phyloP scores from a whole-genome alignment of 768 basidiomycete species.

The Lentinula boryana region DNA sequence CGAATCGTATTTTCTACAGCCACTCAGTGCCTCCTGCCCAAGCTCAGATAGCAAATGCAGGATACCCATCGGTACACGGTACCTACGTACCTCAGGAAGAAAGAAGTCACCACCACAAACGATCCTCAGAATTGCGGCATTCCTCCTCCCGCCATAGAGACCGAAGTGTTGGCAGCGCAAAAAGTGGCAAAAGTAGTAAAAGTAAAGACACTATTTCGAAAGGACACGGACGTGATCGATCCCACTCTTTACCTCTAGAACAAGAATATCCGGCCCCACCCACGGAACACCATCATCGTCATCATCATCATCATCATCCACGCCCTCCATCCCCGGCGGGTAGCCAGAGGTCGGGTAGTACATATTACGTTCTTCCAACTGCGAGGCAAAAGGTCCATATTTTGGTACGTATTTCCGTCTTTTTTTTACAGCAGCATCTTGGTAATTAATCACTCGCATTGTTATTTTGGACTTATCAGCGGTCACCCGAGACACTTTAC shows the following conservation, averaged over 20 bases:
- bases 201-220: slow-evolving; percentile 12
- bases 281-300: background rate
- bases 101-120: slow-evolving; percentile 18
- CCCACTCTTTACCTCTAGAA: slow-evolving; percentile 17
- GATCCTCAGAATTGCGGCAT: slow-evolving; percentile 12
- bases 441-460: slow-evolving; percentile 17
- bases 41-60: slow-evolving; percentile 31
- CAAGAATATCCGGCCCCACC: slow-evolving; percentile 8
- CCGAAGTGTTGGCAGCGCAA: slow-evolving; percentile 22
- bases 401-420: slow-evolving; percentile 48
- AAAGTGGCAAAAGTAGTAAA: slow-evolving; percentile 12
- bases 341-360: slow-evolving; percentile 58
- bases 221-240: slow-evolving; percentile 20
- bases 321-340: slow-evolving; percentile 29
- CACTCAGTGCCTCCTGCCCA: slow-evolving; percentile 46
- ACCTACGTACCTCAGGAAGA: slow-evolving; percentile 19
- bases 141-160: slow-evolving; percentile 31
- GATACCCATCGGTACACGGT: slow-evolving; percentile 35
- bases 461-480: background rate
- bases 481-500: slow-evolving; percentile 41
- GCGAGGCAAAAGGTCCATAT: slow-evolving; percentile 73
- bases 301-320: background rate
- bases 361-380: slow-evolving; percentile 69
- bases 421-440: slow-evolving; percentile 5
- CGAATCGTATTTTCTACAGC: slow-evolving; percentile 63